phyloP scores from a whole-genome alignment of 257 asterid genomes.

The Nicotiana paniculata region DNA sequence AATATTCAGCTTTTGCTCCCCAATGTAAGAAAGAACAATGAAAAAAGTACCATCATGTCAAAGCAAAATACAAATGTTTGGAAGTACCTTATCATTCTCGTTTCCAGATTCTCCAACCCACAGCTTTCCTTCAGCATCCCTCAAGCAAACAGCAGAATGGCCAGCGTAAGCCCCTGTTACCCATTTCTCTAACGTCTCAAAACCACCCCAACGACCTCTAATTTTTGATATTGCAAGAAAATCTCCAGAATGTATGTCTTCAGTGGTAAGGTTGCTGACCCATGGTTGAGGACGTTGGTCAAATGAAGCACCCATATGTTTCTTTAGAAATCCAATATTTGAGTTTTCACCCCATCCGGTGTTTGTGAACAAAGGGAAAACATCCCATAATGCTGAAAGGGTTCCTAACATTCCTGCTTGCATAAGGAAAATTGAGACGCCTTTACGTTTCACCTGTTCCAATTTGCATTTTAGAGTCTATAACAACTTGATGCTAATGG shows the following conservation, averaged over 20 bases:
- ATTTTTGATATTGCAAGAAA: conserved; percentile 74
- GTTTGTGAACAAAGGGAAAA: conserved; percentile 70
- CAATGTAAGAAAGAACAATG: not conserved
- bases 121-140: conserved; percentile 69
- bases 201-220: conserved; percentile 90
- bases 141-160: conserved; percentile 75
- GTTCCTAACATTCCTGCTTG: conserved; percentile 81
- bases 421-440: conserved; percentile 82
- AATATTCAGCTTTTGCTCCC: not conserved
- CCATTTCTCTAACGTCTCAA: conserved; percentile 91
- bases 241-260: conserved; percentile 78
- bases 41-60: not conserved
- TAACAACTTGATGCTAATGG: not conserved
- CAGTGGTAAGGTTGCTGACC: conserved; percentile 50
- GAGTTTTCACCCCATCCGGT: conserved; percentile 77
- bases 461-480: not conserved
- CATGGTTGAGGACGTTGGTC: conserved; percentile 83
- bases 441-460: conserved; percentile 56
- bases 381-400: conserved; percentile 74
- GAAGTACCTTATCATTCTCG: conserved; percentile 63
- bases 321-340: conserved; percentile 64
- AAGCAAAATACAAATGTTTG: not conserved
- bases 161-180: conserved; percentile 87
- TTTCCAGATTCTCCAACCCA: conserved; percentile 97
- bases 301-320: conserved; percentile 78